Evolutionary conservation across 73 alveolate species (phyloP).

Genomic region (Paramecium octaurelia): DNA sequence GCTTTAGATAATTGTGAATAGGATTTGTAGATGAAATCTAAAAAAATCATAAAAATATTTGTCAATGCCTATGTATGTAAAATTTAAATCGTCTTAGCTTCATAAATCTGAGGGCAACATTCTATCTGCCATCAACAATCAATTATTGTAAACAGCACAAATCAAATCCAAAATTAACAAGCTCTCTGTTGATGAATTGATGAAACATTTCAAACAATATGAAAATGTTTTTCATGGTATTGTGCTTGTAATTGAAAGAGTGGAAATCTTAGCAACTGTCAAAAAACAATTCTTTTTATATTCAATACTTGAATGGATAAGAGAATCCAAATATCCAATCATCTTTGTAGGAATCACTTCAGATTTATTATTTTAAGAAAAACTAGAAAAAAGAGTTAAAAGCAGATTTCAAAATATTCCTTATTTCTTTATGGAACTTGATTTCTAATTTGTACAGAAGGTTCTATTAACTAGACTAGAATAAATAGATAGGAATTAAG

Average conservation of each 20-base stretch:
- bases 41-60: background rate
- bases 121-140: background rate
- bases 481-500: background rate
- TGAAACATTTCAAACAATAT: background rate
- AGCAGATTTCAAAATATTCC: background rate
- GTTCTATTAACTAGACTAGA: background rate
- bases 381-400: constrained; percentile 40
- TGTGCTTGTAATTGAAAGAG: background rate
- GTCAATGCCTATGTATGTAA: background rate
- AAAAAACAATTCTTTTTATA: constrained; percentile 35
- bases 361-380: constrained; percentile 23
- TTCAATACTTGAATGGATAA: constrained; percentile 1
- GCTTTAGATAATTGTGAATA: background rate
- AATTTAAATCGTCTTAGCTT: background rate
- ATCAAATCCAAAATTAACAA: background rate
- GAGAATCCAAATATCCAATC: background rate
- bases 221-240: background rate
- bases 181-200: background rate
- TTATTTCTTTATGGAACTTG: background rate
- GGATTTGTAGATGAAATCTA: background rate
- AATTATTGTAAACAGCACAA: background rate
- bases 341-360: background rate
- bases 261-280: background rate
- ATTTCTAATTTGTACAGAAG: background rate
- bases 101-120: background rate